Conservation (phyloP, 2,329 filamentous ascomycete species). For the Talaromyces sp. region DNA sequence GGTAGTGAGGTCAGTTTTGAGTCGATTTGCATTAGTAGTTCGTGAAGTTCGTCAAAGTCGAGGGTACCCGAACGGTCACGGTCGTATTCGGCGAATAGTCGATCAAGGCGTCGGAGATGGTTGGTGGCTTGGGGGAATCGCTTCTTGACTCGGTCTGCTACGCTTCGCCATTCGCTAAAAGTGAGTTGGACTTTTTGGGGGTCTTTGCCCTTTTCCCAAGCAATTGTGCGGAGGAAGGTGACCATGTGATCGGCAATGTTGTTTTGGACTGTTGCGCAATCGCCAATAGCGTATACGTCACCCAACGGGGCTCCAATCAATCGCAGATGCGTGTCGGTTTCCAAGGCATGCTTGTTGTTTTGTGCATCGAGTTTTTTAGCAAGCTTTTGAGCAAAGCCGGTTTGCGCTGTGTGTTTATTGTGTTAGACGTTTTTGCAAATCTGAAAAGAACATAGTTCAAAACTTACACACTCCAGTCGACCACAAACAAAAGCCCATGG, state of each 20-base stretch:
- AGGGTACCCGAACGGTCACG: conserved; percentile 88
- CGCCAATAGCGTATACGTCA: conserved; percentile 93
- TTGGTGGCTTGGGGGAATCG: conserved; percentile 86
- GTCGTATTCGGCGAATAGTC: conserved; percentile 87
- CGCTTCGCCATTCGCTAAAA: conserved; percentile 80
- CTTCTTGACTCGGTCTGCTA: conserved; percentile 77
- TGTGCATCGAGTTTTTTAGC: conserved; percentile 72
- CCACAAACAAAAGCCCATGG: conserved; percentile 95
- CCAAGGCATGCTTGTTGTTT: conserved; percentile 83
- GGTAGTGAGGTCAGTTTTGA: conserved; percentile 89
- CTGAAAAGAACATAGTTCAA: background rate
- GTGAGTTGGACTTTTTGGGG: conserved; percentile 81
- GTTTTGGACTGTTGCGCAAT: conserved; percentile 95
- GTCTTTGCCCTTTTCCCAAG: conserved; percentile 87
- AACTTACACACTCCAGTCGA: conserved; percentile 74
- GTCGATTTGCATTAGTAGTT: conserved; percentile 88
- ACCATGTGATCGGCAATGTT: conserved; percentile 90
- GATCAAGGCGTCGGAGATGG: conserved; percentile 84
- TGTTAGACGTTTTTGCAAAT: background rate
- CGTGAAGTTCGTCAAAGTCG: conserved; percentile 85
- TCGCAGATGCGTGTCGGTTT: conserved; percentile 90
- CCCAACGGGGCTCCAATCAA: conserved; percentile 83
- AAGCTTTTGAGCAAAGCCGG: conserved; percentile 70
- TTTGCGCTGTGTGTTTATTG: conserved; percentile 54
- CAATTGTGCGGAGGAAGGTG: conserved; percentile 79